Conservation (phyloP, 2,329 filamentous ascomycete genomes). For the Cercospora nicotianae region DNA sequence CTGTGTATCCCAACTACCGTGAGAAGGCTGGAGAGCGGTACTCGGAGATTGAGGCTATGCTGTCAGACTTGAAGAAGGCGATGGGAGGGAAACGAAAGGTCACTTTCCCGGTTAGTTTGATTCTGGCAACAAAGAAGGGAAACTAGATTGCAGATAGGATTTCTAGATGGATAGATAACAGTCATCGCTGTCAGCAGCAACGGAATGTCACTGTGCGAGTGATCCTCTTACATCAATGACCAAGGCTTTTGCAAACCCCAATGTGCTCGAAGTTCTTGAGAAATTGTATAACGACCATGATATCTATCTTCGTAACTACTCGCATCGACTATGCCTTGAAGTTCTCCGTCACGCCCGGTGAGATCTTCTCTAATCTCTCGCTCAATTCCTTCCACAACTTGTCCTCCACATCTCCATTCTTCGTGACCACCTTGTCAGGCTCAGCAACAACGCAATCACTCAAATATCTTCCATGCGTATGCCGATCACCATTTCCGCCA, state of each 20-base stretch:
- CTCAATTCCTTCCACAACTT: constrained; percentile 42
- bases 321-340: background rate
- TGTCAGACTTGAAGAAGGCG: background rate
- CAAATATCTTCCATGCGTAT: constrained; percentile 45
- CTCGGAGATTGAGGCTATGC: background rate
- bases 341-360: constrained; percentile 23
- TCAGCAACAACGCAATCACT: constrained; percentile 37
- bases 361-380: constrained; percentile 39
- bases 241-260: no score
- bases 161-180: background rate
- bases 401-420: constrained; percentile 38
- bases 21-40: background rate
- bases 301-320: no score
- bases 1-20: background rate
- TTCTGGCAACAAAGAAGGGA: background rate
- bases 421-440: constrained; percentile 36
- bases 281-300: no score
- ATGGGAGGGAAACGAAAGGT: background rate
- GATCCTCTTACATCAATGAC: no score
- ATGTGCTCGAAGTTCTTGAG: no score
- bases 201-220: background rate
- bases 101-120: background rate
- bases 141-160: background rate
- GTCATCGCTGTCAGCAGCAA: background rate
- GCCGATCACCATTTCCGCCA: constrained; percentile 34